Evolutionary conservation across 1,284 basidiomycete species (phyloP), one percentile per base, ranked within the genome.

Genomic region (Trichosporon asahii): DNA sequence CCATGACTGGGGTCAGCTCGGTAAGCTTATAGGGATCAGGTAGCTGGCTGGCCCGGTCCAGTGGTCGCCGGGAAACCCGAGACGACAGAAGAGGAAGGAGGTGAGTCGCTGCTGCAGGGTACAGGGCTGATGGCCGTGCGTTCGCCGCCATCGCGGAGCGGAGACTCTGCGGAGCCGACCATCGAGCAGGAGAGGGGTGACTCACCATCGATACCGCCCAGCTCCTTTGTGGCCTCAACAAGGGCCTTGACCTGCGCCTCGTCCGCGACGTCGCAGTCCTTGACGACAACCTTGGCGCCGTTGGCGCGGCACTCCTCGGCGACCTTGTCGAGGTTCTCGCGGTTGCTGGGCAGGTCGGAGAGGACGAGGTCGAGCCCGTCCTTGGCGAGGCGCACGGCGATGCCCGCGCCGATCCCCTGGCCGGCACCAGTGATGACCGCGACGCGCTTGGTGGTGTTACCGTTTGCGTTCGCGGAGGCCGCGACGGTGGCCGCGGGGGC

Each of bases 391-490:
- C 85, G 81, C 64, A 80, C 70, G 23, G 85, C 81, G 71, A 86
- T 85, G 68, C 85, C 83, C 53, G 80, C 81, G 6, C 86, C 85
- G 66, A 86, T 85, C 49, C 85, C 85, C 74, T 84, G 84, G 3
- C 79, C 83, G 6, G 80, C 83, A 25, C 85, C 85, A 0, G 85
- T 86, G 55, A 85, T 76, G 76, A 85, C 82, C 9, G 85, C 85
- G 6, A 76, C 75, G 35, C 55, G 55, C n/a, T 25, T 61, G 37
- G n/a, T n/a, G 33, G 12, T n/a, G 23, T 15, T 14, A 15, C 23
- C 61, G 37, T 18, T 33, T 7, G 57, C 29, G 8, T n/a, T n/a
- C n/a, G n/a, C n/a, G 14, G 15, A 18, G 27, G 29, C 25, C 4
- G 55, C 27, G 14, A 27, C 31, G 7, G 31, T 9, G 31, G 31